Conservation (phyloP, 2,329 filamentous ascomycete species). For the Cordyceps militaris region DNA sequence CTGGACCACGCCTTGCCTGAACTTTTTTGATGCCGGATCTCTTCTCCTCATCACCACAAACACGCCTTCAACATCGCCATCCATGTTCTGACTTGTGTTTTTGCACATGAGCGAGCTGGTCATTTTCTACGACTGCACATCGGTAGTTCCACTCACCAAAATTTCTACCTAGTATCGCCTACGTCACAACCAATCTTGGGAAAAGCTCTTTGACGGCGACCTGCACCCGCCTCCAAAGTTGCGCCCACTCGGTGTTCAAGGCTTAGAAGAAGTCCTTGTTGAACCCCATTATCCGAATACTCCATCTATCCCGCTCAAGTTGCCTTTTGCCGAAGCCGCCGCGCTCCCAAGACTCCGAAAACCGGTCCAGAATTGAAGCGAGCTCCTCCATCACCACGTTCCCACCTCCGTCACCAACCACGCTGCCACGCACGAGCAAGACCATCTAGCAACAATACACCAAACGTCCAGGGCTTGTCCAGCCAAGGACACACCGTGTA, state of each 20-base stretch:
- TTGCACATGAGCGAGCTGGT: conserved; percentile 11
- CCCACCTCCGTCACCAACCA: too few species aligned
- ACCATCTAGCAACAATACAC: not conserved
- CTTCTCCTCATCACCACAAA: conserved; percentile 17
- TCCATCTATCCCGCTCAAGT: not conserved
- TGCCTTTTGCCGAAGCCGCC: too few species aligned
- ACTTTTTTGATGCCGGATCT: conserved; percentile 13
- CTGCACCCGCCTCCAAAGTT: conserved; percentile 34
- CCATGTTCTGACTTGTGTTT: conserved; percentile 1
- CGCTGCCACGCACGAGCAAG: conserved; percentile 1
- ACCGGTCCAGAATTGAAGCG: not conserved
- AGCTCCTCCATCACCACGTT: not conserved
- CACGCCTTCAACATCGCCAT: conserved; percentile 5
- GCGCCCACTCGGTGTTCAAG: conserved; percentile 13
- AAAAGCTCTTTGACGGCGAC: conserved; percentile 32
- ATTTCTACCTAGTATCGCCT: conserved; percentile 14
- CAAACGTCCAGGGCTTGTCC: conserved; percentile 23
- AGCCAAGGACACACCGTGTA: conserved; percentile 26
- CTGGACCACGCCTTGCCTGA: conserved; percentile 21
- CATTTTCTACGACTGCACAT: not conserved
- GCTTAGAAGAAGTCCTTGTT: not conserved
- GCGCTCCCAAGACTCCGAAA: not conserved
- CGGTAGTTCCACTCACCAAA: not conserved
- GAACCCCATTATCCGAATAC: not conserved
- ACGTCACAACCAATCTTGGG: conserved; percentile 17